phyloP scores from a whole-genome alignment of 148 eudicot genomes.

The Nepenthes mirabilis region DNA sequence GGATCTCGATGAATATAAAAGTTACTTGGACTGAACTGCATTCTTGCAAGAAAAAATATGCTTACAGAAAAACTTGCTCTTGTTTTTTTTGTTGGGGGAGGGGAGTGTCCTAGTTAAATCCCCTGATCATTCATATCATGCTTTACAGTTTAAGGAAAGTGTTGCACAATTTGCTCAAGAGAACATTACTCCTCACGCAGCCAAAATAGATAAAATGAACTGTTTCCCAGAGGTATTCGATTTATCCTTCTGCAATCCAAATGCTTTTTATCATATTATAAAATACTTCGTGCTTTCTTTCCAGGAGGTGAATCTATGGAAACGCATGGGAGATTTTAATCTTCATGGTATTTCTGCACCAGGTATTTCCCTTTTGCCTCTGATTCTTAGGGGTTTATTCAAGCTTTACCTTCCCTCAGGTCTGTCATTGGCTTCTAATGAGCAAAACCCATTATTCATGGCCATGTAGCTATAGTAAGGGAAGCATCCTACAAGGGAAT shows the following conservation, averaged over 20 bases:
- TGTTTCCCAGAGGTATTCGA: slow-evolving; percentile 68
- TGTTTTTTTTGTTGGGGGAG: neutral
- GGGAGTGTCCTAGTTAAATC: neutral
- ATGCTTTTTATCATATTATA: neutral
- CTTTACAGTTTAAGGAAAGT: slow-evolving; percentile 80
- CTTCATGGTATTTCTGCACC: slow-evolving; percentile 97
- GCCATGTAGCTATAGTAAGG: too few relatives aligned
- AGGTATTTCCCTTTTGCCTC: slow-evolving; percentile 25
- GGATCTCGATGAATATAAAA: too few relatives aligned
- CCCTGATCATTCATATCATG: neutral
- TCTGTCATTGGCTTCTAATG: too few relatives aligned
- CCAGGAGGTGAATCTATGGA: slow-evolving; percentile 91
- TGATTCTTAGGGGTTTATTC: too few relatives aligned
- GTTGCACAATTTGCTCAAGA: slow-evolving; percentile 93
- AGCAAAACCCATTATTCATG: too few relatives aligned
- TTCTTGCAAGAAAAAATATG: too few relatives aligned
- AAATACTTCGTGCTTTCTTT: slow-evolving; percentile 5
- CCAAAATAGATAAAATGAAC: slow-evolving; percentile 66
- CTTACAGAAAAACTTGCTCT: too few relatives aligned
- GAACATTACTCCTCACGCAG: slow-evolving; percentile 87
- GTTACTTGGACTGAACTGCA: too few relatives aligned
- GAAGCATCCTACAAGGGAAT: too few relatives aligned
- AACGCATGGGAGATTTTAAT: slow-evolving; percentile 92
- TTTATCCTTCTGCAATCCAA: neutral
- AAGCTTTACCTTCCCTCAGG: too few relatives aligned